Percentiles rank a stretch among this genome's conserved stretches.
These are phyloP conservation scores for Cymodocea nodosa DNA, from an alignment of 116 monocot species.

Conservation along the genomic window DNA sequence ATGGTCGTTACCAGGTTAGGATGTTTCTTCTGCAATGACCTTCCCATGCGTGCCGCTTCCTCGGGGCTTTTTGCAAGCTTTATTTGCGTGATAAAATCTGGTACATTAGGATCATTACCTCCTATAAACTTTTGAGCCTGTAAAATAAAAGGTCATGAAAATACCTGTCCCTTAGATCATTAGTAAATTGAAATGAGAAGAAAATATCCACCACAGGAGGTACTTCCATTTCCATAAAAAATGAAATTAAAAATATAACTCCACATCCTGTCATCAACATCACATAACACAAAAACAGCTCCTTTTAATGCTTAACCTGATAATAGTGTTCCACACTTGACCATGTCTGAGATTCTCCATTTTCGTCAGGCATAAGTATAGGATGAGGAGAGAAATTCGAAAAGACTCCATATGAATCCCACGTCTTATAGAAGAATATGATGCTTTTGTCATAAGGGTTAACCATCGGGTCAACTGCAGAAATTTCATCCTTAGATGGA, in stretches of 20 bases:
- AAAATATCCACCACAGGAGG: not conserved
- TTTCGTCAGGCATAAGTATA: constrained; percentile 47
- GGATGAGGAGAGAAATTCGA: constrained; percentile 95
- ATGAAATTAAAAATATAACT: not conserved
- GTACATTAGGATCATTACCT: constrained; percentile 37
- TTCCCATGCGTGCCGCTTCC: constrained; percentile 77
- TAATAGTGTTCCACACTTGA: constrained; percentile 89
- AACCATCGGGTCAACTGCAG: constrained; percentile 56
- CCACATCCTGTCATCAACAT: too few species aligned
- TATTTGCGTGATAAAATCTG: constrained; percentile 46
- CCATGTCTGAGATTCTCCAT: constrained; percentile 47
- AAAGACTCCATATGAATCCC: constrained; percentile 84
- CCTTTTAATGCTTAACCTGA: constrained; percentile 33
- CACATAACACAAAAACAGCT: too few species aligned
- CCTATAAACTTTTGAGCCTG: constrained; percentile 84
- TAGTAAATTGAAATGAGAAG: not conserved
- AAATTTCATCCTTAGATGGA: constrained; percentile 62
- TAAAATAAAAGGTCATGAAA: not conserved
- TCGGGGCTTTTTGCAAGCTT: constrained; percentile 77
- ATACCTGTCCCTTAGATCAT: not conserved
- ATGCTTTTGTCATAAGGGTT: constrained; percentile 69
- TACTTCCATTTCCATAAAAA: not conserved
- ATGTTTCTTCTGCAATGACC: constrained; percentile 61
- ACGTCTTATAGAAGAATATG: constrained; percentile 93
- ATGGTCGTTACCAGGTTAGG: constrained; percentile 50